phyloP scores from a whole-genome alignment of 2,329 filamentous ascomycete species.

The Aphanocladium album region DNA sequence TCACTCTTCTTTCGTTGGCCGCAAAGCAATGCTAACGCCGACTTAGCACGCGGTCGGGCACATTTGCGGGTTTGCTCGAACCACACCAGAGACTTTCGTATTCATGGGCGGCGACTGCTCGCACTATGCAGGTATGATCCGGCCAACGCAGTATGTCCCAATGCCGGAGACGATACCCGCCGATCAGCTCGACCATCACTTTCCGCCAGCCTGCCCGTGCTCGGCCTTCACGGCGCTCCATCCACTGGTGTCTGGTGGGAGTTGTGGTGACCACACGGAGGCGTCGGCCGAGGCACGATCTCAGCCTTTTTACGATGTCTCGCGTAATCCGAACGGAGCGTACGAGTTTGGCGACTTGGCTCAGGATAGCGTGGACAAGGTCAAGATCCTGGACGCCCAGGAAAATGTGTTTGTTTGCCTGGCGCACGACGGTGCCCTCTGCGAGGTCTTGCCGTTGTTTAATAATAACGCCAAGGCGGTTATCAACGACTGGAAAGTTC shows the following conservation, averaged over 20 bases:
- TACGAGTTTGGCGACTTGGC: constrained; percentile 5
- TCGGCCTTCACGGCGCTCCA: constrained; percentile 5
- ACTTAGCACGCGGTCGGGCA: constrained; percentile 33
- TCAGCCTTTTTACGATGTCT: constrained; percentile 8
- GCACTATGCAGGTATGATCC: constrained; percentile 34
- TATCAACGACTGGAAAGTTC: constrained; percentile 3
- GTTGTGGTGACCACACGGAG: background rate
- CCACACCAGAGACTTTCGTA: constrained; percentile 33
- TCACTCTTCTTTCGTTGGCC: background rate
- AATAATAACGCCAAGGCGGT: background rate
- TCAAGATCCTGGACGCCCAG: constrained; percentile 8
- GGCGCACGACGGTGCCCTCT: constrained; percentile 7
- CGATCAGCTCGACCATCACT: background rate
- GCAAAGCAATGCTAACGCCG: background rate
- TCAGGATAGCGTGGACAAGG: constrained; percentile 8
- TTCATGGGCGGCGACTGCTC: constrained; percentile 39
- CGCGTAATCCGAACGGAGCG: background rate
- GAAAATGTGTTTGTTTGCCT: constrained; percentile 10
- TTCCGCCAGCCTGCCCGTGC: background rate
- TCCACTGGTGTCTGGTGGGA: background rate
- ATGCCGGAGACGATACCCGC: constrained; percentile 25
- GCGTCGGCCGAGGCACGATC: background rate
- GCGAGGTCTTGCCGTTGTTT: constrained; percentile 1
- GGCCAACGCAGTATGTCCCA: constrained; percentile 30
- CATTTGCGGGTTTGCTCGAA: constrained; percentile 36